Conservation (phyloP, 257 asterid species). For the Rhazya stricta region DNA sequence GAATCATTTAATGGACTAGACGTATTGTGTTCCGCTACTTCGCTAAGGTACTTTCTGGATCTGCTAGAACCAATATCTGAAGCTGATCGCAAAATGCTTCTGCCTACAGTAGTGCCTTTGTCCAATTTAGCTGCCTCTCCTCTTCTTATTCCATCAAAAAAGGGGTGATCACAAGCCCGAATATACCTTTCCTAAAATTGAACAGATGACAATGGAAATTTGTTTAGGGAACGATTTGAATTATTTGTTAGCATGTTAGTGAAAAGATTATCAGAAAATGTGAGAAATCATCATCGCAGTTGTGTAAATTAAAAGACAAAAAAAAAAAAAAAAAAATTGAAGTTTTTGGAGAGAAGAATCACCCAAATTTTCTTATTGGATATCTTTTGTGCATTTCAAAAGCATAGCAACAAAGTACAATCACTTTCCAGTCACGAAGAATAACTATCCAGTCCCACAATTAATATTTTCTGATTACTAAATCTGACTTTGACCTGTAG, state of each 20-base stretch:
- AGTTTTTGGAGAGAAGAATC: not conserved
- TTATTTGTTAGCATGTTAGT: not conserved
- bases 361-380: not conserved
- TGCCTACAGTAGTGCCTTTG: conserved; percentile 30
- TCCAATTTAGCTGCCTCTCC: conserved; percentile 2
- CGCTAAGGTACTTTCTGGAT: conserved; percentile 22
- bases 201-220: not conserved
- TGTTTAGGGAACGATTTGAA: not conserved
- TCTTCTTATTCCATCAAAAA: conserved; percentile 4
- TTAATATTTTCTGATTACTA: not conserved
- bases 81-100: conserved; percentile 31
- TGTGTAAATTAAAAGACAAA: not conserved
- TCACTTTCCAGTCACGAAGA: not conserved
- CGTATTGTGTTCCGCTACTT: conserved; percentile 26
- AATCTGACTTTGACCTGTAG: not conserved
- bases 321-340: not conserved
- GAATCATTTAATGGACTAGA: conserved; percentile 31
- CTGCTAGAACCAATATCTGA: conserved; percentile 51
- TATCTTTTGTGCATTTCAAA: not conserved
- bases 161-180: conserved; percentile 7
- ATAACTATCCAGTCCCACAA: not conserved
- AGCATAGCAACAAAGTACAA: not conserved
- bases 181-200: not conserved
- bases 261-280: not conserved
- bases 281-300: not conserved